Base-by-base conservation (phyloP, 2,329 filamentous ascomycete genomes). In the Diaporthe batatas region DNA sequence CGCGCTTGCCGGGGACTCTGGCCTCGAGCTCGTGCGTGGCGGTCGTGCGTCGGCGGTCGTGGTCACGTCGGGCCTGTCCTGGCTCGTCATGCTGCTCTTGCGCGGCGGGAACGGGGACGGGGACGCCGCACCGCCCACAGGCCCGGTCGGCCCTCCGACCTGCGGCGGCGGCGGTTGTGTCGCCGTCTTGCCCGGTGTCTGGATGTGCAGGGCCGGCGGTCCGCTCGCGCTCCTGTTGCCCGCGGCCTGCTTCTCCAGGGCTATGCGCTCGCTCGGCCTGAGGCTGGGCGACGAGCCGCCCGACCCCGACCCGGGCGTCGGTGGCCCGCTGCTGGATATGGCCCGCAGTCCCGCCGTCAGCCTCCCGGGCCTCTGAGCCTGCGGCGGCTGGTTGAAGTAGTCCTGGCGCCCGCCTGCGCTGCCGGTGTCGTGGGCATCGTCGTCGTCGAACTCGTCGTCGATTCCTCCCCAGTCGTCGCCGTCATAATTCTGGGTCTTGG, bases 381-480 rank as follows among this genome's bases (percentile, higher is more conserved):
- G 77, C 47, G 39, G 70, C 58, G 53, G 70, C 8, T 54, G n/a
- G 68, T n/a, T 58, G 72, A 39, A 62, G 32, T 25, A 70, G 32
- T 74, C 69, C 10, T 32, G 69, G 72, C 55, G 59, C 44, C 32
- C 64, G 36, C 54, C 57, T 25, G 34, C 64, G 54, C 23, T 47
- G 83, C 81, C 64, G 83, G 81, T 44, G 83, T 81, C 54, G 85
- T 80, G 78, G 47, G 88, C 87, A 53, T 89, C 88, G 70, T 91
- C 84, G 5, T 87, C 89, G n/a, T 90, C 88, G 72, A 90, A 88
- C 11, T 91, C 89, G 16, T 91, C 89, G 47, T 92, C 91, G 16
- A 23, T n/a, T 71, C 87, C 92, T 47, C 94, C 96, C 95, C 96
- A 98, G 79, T 98, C 96, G 78, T 97, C 95, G 75, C 95, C 96